These are phyloP conservation scores for Lobosporangium transversale DNA, from an alignment of 192 early-diverging fungal genomes.

Conservation along the genomic window DNA sequence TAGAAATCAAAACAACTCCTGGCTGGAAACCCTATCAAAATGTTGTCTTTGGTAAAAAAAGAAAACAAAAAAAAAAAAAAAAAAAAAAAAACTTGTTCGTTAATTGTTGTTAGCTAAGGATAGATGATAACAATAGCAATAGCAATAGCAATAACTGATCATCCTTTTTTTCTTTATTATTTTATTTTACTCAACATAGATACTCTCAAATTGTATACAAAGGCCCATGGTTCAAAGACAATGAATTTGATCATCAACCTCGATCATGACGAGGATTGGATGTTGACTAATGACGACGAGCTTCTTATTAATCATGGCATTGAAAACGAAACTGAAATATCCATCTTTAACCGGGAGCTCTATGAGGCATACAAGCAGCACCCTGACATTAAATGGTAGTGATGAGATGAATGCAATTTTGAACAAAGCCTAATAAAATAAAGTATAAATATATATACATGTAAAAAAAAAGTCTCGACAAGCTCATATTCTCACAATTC, in stretches of 20 bases:
- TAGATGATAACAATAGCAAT: no score
- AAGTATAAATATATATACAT: neutral
- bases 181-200: slow-evolving; percentile 55
- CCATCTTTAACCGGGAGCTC: slow-evolving; percentile 76
- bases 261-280: slow-evolving; percentile 72
- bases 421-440: no score
- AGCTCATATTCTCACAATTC: no score
- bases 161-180: neutral
- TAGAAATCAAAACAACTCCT: slow-evolving; percentile 69
- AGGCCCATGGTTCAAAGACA: slow-evolving; percentile 80
- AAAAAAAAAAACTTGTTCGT: no score
- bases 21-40: slow-evolving; percentile 76
- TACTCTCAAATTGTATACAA: slow-evolving; percentile 80
- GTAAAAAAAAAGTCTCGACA: neutral
- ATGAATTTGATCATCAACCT: slow-evolving; percentile 90
- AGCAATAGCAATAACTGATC: no score
- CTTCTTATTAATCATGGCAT: slow-evolving; percentile 65
- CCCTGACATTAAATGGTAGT: slow-evolving; percentile 83
- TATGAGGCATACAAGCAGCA: slow-evolving; percentile 79
- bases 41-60: slow-evolving; percentile 69
- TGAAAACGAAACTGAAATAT: slow-evolving; percentile 87
- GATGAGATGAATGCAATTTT: neutral
- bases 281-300: slow-evolving; percentile 67
- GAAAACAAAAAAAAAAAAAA: no score
- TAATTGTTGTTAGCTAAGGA: no score